A percentile compares a stretch with the other conserved stretches of the same genome.
phyloP scores from a whole-genome alignment of 352 stramenopile genomes.

The Nothophytophthora sp. region DNA sequence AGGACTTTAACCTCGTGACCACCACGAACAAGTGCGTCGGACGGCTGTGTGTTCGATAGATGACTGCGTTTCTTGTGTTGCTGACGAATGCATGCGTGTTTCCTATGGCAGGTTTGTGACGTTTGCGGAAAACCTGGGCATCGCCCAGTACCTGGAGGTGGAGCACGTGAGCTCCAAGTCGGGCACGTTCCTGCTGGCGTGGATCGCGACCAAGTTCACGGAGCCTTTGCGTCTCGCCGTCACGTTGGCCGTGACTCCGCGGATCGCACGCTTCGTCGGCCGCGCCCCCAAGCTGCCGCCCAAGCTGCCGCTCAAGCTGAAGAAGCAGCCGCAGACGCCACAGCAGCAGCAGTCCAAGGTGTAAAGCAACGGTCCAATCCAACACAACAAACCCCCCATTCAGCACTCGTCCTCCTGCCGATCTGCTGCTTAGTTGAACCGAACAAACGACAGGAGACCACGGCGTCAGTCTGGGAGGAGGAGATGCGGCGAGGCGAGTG shows the following conservation, averaged over 20 bases:
- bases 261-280: constrained; percentile 72
- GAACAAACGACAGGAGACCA: no score
- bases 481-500: no score
- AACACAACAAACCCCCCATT: constrained; percentile 9
- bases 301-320: constrained; percentile 21
- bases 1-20: constrained; percentile 75
- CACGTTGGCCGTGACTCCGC: constrained; percentile 78
- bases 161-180: constrained; percentile 83
- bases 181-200: constrained; percentile 79
- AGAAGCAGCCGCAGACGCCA: constrained; percentile 18
- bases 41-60: neutral
- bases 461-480: no score
- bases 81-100: neutral
- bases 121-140: constrained; percentile 65
- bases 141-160: constrained; percentile 81
- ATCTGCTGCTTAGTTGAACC: no score
- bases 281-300: constrained; percentile 58
- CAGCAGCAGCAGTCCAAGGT: constrained; percentile 14
- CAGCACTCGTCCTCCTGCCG: no score
- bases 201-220: constrained; percentile 89
- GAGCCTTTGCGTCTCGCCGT: constrained; percentile 78
- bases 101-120: constrained; percentile 50
- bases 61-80: neutral
- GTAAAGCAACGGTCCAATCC: constrained; percentile 12
- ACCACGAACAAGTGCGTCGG: constrained; percentile 83